Evolutionary conservation across 1,139 yeast species (phyloP), one percentile per base, ranked within the genome.

Genomic region (Hyphopichia burtonii): DNA sequence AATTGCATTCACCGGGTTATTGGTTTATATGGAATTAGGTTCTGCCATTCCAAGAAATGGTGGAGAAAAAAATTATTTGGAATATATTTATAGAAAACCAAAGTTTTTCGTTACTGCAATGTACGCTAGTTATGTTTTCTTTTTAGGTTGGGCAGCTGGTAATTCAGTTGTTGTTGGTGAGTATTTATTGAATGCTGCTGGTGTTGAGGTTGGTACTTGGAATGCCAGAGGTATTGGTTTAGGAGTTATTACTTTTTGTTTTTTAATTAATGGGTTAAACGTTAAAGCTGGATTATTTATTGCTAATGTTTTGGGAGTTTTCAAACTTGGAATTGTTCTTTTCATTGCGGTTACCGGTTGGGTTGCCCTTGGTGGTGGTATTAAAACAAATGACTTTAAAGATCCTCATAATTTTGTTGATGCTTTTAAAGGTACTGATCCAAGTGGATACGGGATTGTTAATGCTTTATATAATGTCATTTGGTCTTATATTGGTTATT

Each of bases 91-190:
- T 65, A 72, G 69, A 41, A 78, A 74, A 55, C 96, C 96, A 23
- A 78, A 73, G 55, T 83, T 82, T 54, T 71, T 88, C 45, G 75
- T 83, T 39, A 79, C 88, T 17, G 82, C 88, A 41, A 79, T 86
- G 81, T 87, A 86, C 56, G 89, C 88, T 2, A 65, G 89, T 4
- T 86, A 86, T 56, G 83, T 82, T 20, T 83, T 87, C 55, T 76
- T 86, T 57, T 71, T 87, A 44, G 95, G 94, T 33, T 86, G 93
- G 90, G 93, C 95, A 15, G 82, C 94, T 7, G 88, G 93, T 59
- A 84, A 84, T 63, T 78, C 76, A 34, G 64, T 74, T 37, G 76
- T 73, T 36, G 73, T 71, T 31, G 79, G 79, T 33, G 78, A 74
- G 53, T 74, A 71, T 49, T 58, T 74, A 45, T 68, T 86, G 45